These are phyloP conservation scores for Kentomonas sorsogonicus DNA, from an alignment of 208 protist species.

Conservation along the genomic window DNA sequence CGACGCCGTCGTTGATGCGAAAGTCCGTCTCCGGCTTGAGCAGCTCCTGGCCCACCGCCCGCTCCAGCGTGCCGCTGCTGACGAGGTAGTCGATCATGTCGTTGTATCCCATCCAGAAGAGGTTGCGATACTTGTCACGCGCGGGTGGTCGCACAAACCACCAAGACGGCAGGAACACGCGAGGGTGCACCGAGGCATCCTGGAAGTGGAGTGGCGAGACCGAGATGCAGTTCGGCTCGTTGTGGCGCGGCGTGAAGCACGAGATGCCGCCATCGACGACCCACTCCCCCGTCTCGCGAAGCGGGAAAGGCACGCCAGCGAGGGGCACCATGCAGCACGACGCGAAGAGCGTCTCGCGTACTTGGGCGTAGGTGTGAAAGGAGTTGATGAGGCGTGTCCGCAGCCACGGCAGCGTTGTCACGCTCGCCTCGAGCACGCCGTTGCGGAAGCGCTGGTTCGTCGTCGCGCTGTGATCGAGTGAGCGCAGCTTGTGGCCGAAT, in stretches of 20 bases:
- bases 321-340: constrained; percentile 73
- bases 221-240: constrained; percentile 51
- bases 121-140: constrained; percentile 32
- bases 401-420: constrained; percentile 58
- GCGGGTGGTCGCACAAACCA: constrained; percentile 61
- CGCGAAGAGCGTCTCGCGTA: constrained; percentile 51
- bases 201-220: constrained; percentile 82
- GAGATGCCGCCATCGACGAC: constrained; percentile 65
- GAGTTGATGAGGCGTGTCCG: constrained; percentile 24
- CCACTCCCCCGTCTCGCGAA: constrained; percentile 59
- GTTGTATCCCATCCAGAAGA: constrained; percentile 80
- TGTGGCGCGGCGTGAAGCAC: constrained; percentile 59
- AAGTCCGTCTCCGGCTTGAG: constrained; percentile 41
- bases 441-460: constrained; percentile 24
- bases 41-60: constrained; percentile 20
- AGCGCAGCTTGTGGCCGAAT: constrained; percentile 33
- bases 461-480: constrained; percentile 29
- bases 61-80: constrained; percentile 20
- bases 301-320: constrained; percentile 58
- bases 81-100: constrained; percentile 75
- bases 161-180: constrained; percentile 64
- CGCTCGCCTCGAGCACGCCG: constrained; percentile 62
- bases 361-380: constrained; percentile 41
- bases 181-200: constrained; percentile 53
- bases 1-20: constrained; percentile 21